Evolutionary conservation across 768 basidiomycete genomes (phyloP).

Genomic region (Rhizopogon vesiculosus): DNA sequence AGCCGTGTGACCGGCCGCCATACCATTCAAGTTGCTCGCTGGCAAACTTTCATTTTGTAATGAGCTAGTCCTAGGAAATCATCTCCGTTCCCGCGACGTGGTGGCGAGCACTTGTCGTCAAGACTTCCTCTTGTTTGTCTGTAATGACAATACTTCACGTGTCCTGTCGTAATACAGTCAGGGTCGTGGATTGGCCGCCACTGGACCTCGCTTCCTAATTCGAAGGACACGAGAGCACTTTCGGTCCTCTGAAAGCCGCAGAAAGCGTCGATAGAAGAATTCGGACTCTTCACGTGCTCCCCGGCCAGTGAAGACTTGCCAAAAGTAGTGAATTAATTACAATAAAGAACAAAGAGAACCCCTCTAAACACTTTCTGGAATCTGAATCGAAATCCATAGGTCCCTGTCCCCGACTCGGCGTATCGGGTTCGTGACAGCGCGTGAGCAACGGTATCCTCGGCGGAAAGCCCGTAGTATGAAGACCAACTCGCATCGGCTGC

Average conservation of each 20-base stretch:
- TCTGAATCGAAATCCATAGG: background rate
- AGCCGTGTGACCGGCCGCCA: background rate
- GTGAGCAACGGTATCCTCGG: background rate
- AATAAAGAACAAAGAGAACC: too few relatives aligned
- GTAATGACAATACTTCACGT: background rate
- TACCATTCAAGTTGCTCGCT: background rate
- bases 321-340: too few relatives aligned
- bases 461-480: background rate
- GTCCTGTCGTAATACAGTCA: background rate
- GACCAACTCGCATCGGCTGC: background rate
- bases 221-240: background rate
- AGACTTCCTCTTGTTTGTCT: background rate
- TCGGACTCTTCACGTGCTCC: too few relatives aligned
- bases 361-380: too few relatives aligned
- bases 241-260: background rate
- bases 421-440: background rate
- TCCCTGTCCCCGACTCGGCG: background rate
- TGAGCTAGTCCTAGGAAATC: too few relatives aligned
- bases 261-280: too few relatives aligned
- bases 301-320: too few relatives aligned
- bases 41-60: too few relatives aligned
- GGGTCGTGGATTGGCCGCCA: background rate
- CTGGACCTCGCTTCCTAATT: background rate
- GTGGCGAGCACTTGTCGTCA: background rate
- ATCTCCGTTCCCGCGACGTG: too few relatives aligned